A percentile compares a stretch with the other conserved stretches of the same genome.
Conservation (phyloP, 441 rosid genomes). For the Geranium incanum region DNA sequence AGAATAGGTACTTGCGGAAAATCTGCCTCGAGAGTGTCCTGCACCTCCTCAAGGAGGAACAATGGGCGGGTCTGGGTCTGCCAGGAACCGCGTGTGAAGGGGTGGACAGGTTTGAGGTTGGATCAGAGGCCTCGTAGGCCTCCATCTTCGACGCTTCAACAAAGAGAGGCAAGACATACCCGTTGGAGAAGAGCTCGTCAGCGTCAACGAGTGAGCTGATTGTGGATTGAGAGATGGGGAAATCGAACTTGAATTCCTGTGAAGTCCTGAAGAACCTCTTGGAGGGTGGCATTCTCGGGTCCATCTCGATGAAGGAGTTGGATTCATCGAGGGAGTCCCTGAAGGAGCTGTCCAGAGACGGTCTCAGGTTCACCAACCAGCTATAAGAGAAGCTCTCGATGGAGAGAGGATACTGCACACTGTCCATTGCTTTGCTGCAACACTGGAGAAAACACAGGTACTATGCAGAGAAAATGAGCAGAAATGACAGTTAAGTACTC, state of each 20-base stretch:
- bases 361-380: constrained; percentile 71
- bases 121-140: constrained; percentile 27
- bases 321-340: constrained; percentile 48
- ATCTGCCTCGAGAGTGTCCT: constrained; percentile 46
- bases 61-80: constrained; percentile 23
- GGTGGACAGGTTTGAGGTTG: constrained; percentile 26
- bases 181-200: constrained; percentile 75
- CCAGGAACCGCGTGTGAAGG: constrained; percentile 15
- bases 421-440: constrained; percentile 36
- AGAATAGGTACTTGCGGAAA: constrained; percentile 59
- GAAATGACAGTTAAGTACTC: constrained; percentile 12
- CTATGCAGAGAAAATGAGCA: constrained; percentile 13
- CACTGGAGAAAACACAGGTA: constrained; percentile 3
- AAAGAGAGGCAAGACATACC: constrained; percentile 57
- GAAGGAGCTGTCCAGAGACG: constrained; percentile 44
- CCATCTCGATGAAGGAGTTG: constrained; percentile 81
- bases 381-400: constrained; percentile 88
- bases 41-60: constrained; percentile 45
- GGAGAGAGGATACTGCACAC: constrained; percentile 56
- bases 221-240: constrained; percentile 49
- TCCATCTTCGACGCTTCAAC: constrained; percentile 31
- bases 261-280: constrained; percentile 65
- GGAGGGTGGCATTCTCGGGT: constrained; percentile 83
- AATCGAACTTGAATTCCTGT: constrained; percentile 77
- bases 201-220: constrained; percentile 55